phyloP scores from a whole-genome alignment of 1,139 yeast species.

The Suhomyces chickasaworum region DNA sequence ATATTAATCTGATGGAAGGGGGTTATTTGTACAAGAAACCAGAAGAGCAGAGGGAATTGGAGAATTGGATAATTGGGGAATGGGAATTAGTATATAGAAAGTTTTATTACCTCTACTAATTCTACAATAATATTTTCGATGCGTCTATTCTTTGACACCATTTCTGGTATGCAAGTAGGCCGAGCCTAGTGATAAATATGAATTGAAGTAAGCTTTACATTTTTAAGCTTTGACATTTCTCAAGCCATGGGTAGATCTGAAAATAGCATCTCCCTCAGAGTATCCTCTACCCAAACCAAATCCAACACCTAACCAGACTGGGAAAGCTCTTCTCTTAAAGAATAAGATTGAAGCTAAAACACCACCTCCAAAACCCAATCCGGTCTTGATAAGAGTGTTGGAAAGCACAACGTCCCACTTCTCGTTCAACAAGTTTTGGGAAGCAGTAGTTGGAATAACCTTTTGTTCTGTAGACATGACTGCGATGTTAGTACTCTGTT shows the following conservation, averaged over 20 bases:
- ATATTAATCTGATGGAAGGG: no score
- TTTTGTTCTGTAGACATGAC: constrained; percentile 22
- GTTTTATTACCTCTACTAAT: no score
- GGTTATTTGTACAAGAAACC: no score
- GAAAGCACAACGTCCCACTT: constrained; percentile 98
- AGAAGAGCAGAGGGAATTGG: no score
- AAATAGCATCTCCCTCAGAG: constrained; percentile 96
- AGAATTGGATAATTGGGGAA: no score
- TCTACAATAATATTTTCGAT: neutral
- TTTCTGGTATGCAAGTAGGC: constrained; percentile 10
- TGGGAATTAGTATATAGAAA: no score
- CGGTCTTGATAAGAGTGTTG: constrained; percentile 91
- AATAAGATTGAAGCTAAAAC: constrained; percentile 88
- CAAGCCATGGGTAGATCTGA: constrained; percentile 76
- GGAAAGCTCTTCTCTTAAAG: constrained; percentile 93
- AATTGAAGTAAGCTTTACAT: constrained; percentile 52
- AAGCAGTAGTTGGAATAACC: constrained; percentile 32
- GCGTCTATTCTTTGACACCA: constrained; percentile 8
- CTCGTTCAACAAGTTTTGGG: constrained; percentile 71
- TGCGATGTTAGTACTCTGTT: neutral
- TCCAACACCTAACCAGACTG: constrained; percentile 95
- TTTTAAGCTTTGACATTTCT: constrained; percentile 74
- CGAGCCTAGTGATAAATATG: constrained; percentile 12
- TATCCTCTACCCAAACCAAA: constrained; percentile 97
- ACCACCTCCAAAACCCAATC: constrained; percentile 97